Evolutionary conservation across 2,329 filamentous ascomycete genomes (phyloP).

Genomic region (Ceratocystis cacaofunesta): DNA sequence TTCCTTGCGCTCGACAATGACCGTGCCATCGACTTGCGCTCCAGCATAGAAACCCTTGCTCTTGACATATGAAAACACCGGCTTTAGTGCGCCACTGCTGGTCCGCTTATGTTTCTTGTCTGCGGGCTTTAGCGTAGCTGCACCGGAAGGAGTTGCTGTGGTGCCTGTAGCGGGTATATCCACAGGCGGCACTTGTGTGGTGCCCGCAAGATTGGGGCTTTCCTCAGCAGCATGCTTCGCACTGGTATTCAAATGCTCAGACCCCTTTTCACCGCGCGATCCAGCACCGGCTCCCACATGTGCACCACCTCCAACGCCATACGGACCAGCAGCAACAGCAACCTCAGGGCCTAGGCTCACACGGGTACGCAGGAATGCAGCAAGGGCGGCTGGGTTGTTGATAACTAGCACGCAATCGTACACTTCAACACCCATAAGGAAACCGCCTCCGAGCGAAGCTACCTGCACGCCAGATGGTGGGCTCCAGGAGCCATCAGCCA

Average conservation of each 20-base stretch:
- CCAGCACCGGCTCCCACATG: constrained; percentile 35
- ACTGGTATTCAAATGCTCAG: constrained; percentile 10
- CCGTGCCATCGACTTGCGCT: constrained; percentile 72
- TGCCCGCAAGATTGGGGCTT: neutral
- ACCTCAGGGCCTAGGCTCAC: constrained; percentile 67
- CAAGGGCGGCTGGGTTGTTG: constrained; percentile 60
- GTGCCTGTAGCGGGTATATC: neutral
- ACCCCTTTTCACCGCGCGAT: neutral
- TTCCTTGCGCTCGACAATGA: constrained; percentile 72
- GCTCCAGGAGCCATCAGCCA: constrained; percentile 55
- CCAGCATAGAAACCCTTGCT: constrained; percentile 79
- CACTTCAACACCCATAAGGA: constrained; percentile 69
- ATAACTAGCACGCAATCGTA: constrained; percentile 84
- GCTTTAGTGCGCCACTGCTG: constrained; percentile 23
- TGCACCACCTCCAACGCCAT: constrained; percentile 57
- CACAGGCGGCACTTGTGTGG: neutral
- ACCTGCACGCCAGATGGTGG: constrained; percentile 71
- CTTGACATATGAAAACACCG: constrained; percentile 62
- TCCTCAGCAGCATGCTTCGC: neutral
- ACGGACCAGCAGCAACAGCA: constrained; percentile 54
- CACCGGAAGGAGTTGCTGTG: constrained; percentile 24
- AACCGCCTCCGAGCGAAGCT: constrained; percentile 64
- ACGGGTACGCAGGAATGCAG: constrained; percentile 60
- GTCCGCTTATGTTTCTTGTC: constrained; percentile 17
- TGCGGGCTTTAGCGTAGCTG: constrained; percentile 33